Percentiles rank a stretch among this genome's conserved stretches.
Conservation (phyloP, 192 early-diverging fungal genomes). For the Mortierella hygrophila region DNA sequence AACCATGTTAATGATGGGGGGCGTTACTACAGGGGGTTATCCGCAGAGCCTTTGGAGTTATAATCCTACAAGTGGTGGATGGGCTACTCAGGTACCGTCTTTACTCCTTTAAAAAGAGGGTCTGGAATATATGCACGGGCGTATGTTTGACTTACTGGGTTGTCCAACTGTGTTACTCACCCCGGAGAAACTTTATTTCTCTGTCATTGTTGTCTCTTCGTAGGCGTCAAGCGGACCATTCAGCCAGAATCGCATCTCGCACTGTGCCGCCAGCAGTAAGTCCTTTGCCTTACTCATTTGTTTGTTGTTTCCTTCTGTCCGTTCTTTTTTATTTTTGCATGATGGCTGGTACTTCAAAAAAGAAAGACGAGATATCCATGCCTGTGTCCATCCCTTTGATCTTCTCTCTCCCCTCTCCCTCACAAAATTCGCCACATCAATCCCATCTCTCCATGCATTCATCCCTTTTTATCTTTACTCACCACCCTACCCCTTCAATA, state of each 20-base stretch:
- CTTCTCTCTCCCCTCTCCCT: not conserved
- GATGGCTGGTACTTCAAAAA: not conserved
- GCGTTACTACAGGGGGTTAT: not conserved
- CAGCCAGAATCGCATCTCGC: not conserved
- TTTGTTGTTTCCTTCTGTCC: not conserved
- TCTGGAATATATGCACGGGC: not conserved
- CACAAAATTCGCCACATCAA: not conserved
- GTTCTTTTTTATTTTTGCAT: not conserved
- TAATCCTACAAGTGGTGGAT: constrained; percentile 6
- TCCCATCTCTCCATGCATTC: not conserved
- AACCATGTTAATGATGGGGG: constrained; percentile 31
- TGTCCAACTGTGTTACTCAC: not conserved
- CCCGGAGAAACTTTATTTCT: not conserved
- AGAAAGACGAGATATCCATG: not conserved
- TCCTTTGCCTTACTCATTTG: not conserved
- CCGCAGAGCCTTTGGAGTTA: constrained; percentile 11
- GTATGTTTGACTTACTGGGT: not conserved
- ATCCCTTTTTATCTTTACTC: no score
- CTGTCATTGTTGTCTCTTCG: not conserved
- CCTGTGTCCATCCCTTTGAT: not conserved
- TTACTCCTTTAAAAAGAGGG: not conserved
- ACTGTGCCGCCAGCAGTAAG: constrained; percentile 45
- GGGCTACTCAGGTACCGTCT: constrained; percentile 35
- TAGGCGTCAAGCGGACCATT: constrained; percentile 25
- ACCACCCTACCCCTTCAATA: not conserved